Base-by-base conservation (phyloP, 768 basidiomycete genomes). In the Pleurotus giganteus region DNA sequence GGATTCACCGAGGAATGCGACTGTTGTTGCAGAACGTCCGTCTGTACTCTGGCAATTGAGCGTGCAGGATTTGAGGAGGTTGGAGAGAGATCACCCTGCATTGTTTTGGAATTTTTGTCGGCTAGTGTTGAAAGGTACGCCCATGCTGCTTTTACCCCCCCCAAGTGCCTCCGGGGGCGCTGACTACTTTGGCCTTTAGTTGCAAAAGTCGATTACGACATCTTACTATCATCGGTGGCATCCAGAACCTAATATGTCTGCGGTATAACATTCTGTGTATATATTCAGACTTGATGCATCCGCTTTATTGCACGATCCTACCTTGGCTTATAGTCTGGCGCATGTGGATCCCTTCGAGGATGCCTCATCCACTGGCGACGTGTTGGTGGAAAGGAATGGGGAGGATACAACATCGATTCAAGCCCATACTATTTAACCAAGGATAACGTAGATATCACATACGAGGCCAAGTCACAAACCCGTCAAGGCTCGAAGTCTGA, bases 31-130 rank as follows among this genome's bases (percentile, higher is more conserved):
- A 2, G 96, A 98, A 68, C 77, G 84, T 4, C 78, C 84, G 6
- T 86, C 83, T 5, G 81, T 87, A 12, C 60, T 98, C 47, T 99
- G 96, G 96, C 87, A 80, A 69, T 70, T 98, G 42, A 83, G 82
- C 56, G 71, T 66, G 2, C 76, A 77, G 49, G 78, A 75, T 45
- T 69, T 97, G 63, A 74, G 75, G 34, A 64, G 70, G 58, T 64
- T 99, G 60, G 88, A 93, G 65, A 66, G 65, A 28, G 90, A 91
- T 44, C 71, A 84, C 50, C 86, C 91, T 0, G 76, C 77, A 47
- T 63, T 90, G 49, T 85, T 88, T n/a, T 73, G 80, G 56, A 69
- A 64, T 34, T 91, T 93, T 60, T 77, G 84, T 53, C 76, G 80
- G 61, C 69, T 91, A 31, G 82, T 92, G 41, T 68, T 93, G 29